Conservation (phyloP, 2,329 filamentous ascomycete genomes). For the Bisporella sp. region DNA sequence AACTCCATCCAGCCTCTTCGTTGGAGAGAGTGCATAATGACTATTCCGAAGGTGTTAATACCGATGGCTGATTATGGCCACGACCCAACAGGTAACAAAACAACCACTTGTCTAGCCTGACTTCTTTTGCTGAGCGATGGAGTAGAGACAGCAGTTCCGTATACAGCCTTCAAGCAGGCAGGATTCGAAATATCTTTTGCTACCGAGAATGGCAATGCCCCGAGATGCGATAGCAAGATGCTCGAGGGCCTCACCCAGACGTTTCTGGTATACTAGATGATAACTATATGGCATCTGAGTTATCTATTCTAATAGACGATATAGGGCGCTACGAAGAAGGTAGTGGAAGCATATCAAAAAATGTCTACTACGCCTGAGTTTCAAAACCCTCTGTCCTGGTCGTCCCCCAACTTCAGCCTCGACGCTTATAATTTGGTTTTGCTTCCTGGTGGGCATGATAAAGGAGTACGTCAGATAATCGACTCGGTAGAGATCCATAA, state of each 20-base stretch:
- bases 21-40: conserved; percentile 4
- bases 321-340: conserved; percentile 38
- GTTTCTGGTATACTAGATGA: conserved; percentile 33
- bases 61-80: conserved; percentile 49
- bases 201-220: conserved; percentile 40
- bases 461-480: conserved; percentile 42
- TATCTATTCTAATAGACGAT: conserved; percentile 35
- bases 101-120: neutral
- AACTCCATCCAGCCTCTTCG: no score
- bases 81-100: conserved; percentile 41
- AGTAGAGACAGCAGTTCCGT: conserved; percentile 44
- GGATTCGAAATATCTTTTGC: conserved; percentile 42
- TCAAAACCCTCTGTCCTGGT: conserved; percentile 38
- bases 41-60: conserved; percentile 34
- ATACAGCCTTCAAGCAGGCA: conserved; percentile 38
- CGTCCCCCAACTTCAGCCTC: conserved; percentile 35
- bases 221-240: conserved; percentile 43
- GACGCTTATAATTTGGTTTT: conserved; percentile 41
- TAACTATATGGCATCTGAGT: conserved; percentile 5
- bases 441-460: conserved; percentile 47
- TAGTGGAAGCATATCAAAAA: conserved; percentile 34
- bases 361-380: conserved; percentile 38
- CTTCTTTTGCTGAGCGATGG: neutral
- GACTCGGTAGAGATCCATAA: conserved; percentile 39
- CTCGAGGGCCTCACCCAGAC: conserved; percentile 41